Evolutionary conservation across 2,329 filamentous ascomycete genomes (phyloP).

Genomic region (Pseudogymnoascus verrucosus): DNA sequence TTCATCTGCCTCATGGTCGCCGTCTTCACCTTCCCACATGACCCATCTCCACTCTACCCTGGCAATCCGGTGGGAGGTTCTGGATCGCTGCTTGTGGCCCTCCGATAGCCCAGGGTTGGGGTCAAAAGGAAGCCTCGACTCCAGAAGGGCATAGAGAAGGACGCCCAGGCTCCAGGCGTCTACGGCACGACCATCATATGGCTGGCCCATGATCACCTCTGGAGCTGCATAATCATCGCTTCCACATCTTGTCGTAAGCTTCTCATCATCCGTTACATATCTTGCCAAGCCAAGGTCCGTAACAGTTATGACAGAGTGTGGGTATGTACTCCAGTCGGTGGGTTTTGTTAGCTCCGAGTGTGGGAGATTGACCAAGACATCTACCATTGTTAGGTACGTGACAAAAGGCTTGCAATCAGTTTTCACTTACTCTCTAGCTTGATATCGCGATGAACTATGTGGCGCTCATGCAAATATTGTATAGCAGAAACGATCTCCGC

Average conservation of each 20-base stretch:
- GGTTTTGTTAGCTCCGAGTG: constrained; percentile 55
- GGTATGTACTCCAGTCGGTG: constrained; percentile 65
- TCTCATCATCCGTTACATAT: constrained; percentile 74
- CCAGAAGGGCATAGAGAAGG: constrained; percentile 83
- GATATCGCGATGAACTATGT: constrained; percentile 93
- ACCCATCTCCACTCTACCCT: constrained; percentile 95
- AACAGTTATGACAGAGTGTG: constrained; percentile 76
- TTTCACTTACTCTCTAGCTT: constrained; percentile 82
- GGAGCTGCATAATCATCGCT: constrained; percentile 96
- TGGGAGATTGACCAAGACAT: constrained; percentile 84
- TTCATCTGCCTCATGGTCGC: constrained; percentile 68
- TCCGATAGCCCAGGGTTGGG: constrained; percentile 70
- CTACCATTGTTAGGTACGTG: constrained; percentile 35
- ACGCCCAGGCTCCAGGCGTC: constrained; percentile 96
- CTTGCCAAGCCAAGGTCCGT: constrained; percentile 88
- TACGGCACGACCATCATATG: constrained; percentile 84
- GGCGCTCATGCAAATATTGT: constrained; percentile 72
- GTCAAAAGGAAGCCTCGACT: constrained; percentile 89
- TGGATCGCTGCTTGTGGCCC: constrained; percentile 65
- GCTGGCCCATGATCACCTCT: constrained; percentile 89
- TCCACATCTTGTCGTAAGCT: constrained; percentile 87
- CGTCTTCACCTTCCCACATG: constrained; percentile 72
- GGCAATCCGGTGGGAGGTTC: constrained; percentile 89
- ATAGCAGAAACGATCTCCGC: constrained; percentile 81
- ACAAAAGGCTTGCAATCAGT: background rate